These are phyloP conservation scores for Ceratocystis huliohia DNA, from an alignment of 2,329 filamentous ascomycete genomes.

Conservation along the genomic window DNA sequence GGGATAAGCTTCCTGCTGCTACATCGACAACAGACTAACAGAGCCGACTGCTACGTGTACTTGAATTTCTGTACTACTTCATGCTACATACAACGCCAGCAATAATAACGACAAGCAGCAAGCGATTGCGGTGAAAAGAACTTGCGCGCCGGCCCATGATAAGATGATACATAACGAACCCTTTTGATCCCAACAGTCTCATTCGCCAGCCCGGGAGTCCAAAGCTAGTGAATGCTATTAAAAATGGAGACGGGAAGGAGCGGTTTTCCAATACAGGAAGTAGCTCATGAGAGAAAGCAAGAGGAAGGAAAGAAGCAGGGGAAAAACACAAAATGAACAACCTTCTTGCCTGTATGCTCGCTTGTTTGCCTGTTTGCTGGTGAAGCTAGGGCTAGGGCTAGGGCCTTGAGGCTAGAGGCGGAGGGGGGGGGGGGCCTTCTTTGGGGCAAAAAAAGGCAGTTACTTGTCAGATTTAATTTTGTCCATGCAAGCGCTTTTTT, in stretches of 20 bases:
- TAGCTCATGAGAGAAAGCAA: not conserved
- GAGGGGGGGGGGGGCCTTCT: too few relatives aligned
- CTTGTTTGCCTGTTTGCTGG: too few relatives aligned
- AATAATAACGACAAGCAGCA: not conserved
- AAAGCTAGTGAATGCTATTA: not conserved
- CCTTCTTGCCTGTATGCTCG: too few relatives aligned
- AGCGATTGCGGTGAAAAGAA: too few relatives aligned
- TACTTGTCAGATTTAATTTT: not conserved
- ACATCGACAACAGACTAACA: not conserved
- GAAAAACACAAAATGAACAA: too few relatives aligned
- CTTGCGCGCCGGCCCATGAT: not conserved
- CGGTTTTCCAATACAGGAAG: not conserved
- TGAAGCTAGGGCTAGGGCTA: too few relatives aligned
- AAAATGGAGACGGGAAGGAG: slow-evolving; percentile 2
- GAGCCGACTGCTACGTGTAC: not conserved
- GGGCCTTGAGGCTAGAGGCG: too few relatives aligned
- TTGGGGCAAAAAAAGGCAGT: not conserved
- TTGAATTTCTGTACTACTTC: not conserved
- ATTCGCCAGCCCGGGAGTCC: not conserved
- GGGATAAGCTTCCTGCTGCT: not conserved
- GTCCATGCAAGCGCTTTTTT: too few relatives aligned
- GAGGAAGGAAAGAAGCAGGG: not conserved
- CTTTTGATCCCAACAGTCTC: not conserved
- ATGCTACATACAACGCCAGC: not conserved
- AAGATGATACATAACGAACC: not conserved